A percentile compares a stretch with the other conserved stretches of the same genome.
These are phyloP conservation scores for Psilocybe subaeruginosa DNA, from an alignment of 768 basidiomycete genomes.

Conservation along the genomic window DNA sequence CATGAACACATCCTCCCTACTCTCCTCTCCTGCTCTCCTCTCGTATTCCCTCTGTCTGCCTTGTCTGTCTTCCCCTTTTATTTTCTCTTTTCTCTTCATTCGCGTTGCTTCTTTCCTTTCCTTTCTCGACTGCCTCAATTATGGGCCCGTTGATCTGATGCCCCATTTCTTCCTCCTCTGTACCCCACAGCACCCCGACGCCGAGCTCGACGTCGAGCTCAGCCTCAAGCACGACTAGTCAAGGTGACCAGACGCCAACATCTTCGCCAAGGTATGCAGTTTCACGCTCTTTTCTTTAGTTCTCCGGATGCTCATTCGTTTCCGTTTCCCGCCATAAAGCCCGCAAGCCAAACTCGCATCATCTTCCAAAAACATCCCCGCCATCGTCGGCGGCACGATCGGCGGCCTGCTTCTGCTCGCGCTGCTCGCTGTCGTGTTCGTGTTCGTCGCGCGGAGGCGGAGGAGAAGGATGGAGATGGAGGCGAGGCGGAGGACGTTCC, in stretches of 20 bases:
- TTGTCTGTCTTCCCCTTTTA: too few relatives aligned
- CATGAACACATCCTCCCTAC: too few relatives aligned
- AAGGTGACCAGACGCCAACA: too few relatives aligned
- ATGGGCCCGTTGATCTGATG: too few relatives aligned
- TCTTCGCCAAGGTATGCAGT: too few relatives aligned
- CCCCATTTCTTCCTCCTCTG: too few relatives aligned
- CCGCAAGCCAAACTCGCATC: neutral
- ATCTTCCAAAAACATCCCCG: conserved; percentile 13
- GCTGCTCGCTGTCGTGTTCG: conserved; percentile 14
- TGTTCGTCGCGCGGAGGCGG: conserved; percentile 17
- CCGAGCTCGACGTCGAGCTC: neutral
- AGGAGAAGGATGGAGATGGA: neutral
- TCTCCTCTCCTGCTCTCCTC: too few relatives aligned
- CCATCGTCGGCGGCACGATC: conserved; percentile 21
- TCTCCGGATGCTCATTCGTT: neutral
- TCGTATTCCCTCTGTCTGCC: too few relatives aligned
- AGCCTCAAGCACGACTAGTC: neutral
- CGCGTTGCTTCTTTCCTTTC: too few relatives aligned
- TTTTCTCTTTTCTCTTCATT: too few relatives aligned
- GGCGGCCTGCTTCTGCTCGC: conserved; percentile 19
- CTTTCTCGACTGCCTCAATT: too few relatives aligned
- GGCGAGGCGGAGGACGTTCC: conserved; percentile 21
- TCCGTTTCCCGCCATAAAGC: neutral
- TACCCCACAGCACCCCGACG: neutral
- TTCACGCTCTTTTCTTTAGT: neutral